Conservation (phyloP, 768 basidiomycete genomes). For the Erythrobasidium yunnanense region DNA sequence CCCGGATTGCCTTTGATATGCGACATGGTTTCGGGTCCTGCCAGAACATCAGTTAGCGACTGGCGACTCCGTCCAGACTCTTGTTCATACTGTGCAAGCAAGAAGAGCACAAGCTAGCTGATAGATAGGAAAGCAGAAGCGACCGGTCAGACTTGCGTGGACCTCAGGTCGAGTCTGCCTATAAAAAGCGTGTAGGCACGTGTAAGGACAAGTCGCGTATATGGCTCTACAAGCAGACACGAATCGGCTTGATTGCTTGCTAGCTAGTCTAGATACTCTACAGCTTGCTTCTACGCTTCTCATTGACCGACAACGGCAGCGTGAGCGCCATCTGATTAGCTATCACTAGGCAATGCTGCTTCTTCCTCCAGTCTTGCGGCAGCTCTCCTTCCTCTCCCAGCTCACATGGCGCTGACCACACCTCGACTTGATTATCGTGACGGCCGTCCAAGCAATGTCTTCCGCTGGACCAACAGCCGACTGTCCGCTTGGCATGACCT, state of each 20-base stretch:
- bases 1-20: too few relatives aligned
- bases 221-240: too few relatives aligned
- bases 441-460: constrained; percentile 15
- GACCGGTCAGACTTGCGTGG: too few relatives aligned
- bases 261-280: not conserved
- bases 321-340: constrained; percentile 24
- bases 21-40: too few relatives aligned
- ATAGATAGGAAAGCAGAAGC: too few relatives aligned
- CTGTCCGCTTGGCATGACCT: constrained; percentile 1
- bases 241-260: too few relatives aligned
- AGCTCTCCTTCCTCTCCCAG: not conserved
- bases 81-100: not conserved
- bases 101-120: not conserved
- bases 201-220: too few relatives aligned
- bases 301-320: constrained; percentile 11
- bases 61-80: too few relatives aligned
- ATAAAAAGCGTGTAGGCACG: too few relatives aligned
- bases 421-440: constrained; percentile 21
- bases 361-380: constrained; percentile 2
- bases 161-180: too few relatives aligned
- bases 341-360: constrained; percentile 12
- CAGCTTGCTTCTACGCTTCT: constrained; percentile 7
- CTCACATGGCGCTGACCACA: constrained; percentile 20
- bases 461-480: constrained; percentile 1
- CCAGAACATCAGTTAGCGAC: too few relatives aligned